Base-by-base conservation (phyloP, 176 grass and related monocot genomes). In the Areca catechu region DNA sequence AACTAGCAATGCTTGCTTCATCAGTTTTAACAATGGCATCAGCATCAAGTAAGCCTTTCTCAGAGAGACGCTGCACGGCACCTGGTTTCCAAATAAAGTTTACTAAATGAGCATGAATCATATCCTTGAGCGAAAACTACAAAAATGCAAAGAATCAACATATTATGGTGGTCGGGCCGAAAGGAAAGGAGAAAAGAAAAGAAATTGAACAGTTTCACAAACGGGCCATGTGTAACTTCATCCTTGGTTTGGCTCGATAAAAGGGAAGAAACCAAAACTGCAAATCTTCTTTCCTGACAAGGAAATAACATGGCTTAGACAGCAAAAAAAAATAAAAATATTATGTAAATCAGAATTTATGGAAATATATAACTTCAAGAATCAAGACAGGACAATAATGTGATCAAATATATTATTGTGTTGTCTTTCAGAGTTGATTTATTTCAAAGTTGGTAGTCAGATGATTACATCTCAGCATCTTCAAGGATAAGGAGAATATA, bases 231-330 rank as follows among this genome's bases (percentile, higher is more conserved):
- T 0, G 93, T 98, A 62, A 98, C 81, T 88, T 82, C 87, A 82
- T 98, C 87, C 79, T 92, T 98, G 51, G 93, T 98, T 78, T 98
- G 93, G 66, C 87, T 88, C 50, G 87, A 88, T 53, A 98, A 67
- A 84, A 98, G 83, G 57, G 84, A 80, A 64, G 83, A 88, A 64
- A 98, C 61, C 30, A 98, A 61, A 82, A 98, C 75, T 70, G 87
- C 84, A 67, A 92, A 92, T 72, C 93, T 82, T 69, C 76, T 81
- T 85, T 92, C 87, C 87, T 98, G 80, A 63, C 28, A 23, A 15
- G 12, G 49, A 24, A 20, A 20, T 5, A 53, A 62, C 29, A 62
- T 29, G 34, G 34, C 52, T 29, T 43, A 27, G 14, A 22, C 1
- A 49, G 7, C 49, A 16, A 15, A 50, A 50, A n/a, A 60, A 28